Base-by-base conservation (phyloP, 1,139 yeast species). In the Kodamaea derodonti region DNA sequence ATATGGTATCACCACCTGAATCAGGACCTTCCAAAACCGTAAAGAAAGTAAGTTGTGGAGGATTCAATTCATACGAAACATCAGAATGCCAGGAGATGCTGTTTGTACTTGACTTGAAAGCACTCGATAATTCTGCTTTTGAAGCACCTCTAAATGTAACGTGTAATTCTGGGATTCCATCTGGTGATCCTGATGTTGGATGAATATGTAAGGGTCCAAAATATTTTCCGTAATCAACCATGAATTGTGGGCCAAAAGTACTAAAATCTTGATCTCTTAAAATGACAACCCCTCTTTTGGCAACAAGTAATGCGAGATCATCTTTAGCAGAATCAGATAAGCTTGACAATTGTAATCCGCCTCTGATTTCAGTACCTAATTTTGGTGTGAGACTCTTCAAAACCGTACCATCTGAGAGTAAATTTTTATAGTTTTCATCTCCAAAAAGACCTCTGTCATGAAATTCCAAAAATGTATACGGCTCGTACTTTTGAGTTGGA, bases 151-250 rank as follows among this genome's bases (percentile, higher is more conserved):
- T 40, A 34, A 50, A 52, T 4, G 57, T 51, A 22, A 56, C 57
- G 38, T 57, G 62, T 35, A 61, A 49, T 37, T 61, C 58, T 5
- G 65, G 64, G 30, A 45, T 53, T 17, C 55, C 58, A 34, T 54
- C 60, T 4, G 68, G 65, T 6, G 65, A 56, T 0, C 66, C 65
- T 9, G 63, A 56, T n/a, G 67, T 60, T 14, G 66, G 66, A 41
- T 62, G 69, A 13, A 56, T 48, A 35, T 63, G 68, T 32, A 62
- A 51, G 13, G 62, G 58, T 12, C 67, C 67, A 45, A 54, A 62
- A 41, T 60, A 54, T 22, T 45, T 42, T n/a, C 52, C 65, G 40
- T 50, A 60, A 1, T 56, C 47, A 25, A 48, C 51, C 15, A 52
- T 58, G 43, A 58, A 53, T 27, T 56, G 45, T 8, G 65, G 62